Evolutionary conservation across 2,329 filamentous ascomycete species (phyloP).

Genomic region (Rutstroemia sp.): DNA sequence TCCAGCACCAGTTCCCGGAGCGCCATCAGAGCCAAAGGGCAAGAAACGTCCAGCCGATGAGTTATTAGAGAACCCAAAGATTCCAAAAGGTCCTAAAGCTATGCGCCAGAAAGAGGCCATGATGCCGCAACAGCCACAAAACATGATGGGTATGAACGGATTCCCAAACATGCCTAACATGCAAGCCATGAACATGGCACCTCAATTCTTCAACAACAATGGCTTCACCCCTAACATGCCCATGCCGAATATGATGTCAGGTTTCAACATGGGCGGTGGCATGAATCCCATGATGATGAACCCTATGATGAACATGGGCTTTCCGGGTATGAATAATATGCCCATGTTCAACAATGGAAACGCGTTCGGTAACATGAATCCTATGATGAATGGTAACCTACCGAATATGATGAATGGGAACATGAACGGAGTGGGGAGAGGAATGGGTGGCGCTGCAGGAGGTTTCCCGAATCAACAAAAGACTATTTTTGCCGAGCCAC

Average conservation of each 20-base stretch:
- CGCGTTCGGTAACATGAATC: constrained; percentile 16
- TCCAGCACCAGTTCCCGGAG: background rate
- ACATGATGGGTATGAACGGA: constrained; percentile 35
- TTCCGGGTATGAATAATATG: constrained; percentile 34
- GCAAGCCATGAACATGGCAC: constrained; percentile 15
- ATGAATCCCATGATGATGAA: constrained; percentile 33
- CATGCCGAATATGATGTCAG: constrained; percentile 27
- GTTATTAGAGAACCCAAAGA: constrained; percentile 53
- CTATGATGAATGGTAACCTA: constrained; percentile 27
- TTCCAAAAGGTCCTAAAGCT: constrained; percentile 57
- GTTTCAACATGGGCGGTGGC: constrained; percentile 32
- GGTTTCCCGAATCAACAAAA: constrained; percentile 50
- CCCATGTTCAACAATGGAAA: constrained; percentile 29
- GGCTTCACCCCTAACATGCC: background rate
- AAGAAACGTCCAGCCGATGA: constrained; percentile 84
- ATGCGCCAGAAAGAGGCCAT: constrained; percentile 47
- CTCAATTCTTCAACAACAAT: constrained; percentile 12
- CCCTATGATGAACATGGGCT: constrained; percentile 25
- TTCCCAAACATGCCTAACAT: constrained; percentile 26
- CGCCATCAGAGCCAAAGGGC: constrained; percentile 7
- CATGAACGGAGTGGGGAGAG: constrained; percentile 28
- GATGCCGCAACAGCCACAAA: constrained; percentile 26
- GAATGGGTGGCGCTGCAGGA: constrained; percentile 25
- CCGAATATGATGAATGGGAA: constrained; percentile 29
- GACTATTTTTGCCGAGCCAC: constrained; percentile 38